Evolutionary conservation across 441 rosid species (phyloP), one percentile per base, ranked within the genome.

Genomic region (Adansonia rubrostipa): DNA sequence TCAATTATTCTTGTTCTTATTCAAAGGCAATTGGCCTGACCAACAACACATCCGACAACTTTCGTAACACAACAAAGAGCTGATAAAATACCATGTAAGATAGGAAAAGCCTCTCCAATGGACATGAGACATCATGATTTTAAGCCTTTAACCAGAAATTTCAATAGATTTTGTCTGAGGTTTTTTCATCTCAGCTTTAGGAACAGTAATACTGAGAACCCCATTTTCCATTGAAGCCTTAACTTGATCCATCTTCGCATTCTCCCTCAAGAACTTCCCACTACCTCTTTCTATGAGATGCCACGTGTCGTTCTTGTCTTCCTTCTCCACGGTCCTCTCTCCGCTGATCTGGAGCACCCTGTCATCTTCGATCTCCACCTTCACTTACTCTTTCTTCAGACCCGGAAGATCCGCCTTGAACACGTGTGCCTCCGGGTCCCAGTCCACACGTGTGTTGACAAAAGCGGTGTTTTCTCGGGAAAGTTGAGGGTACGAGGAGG

Each of bases 211-310:
- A 9, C 83, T 87, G 17, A 88, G 86, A 36, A 88, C 85, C 0
- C 87, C 91, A 78, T 82, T 84, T 77, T 85, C 88, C 86, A 88
- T 79, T 3, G 74, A 20, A 22, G 91, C 91, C 74, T 85, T 85
- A 54, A 88, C 79, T 72, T 84, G 20, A 10, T 87, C 88, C 83
- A 82, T 44, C 85, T 83, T 84, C 57, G 80, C 88, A 57, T 87
- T 82, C 78, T 79, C 87, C 64, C 87, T 68, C 45, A 71, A 10
- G 58, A 87, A 87, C 80, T 47, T 83, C 14, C 86, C 89, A 8
- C 82, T 80, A 77, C 87, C 82, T 56, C 89, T 78, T 81, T 89
- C 89, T 2, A 84, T 45, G 4, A 85, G 78, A 36, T 87, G 88
- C 88, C 90, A 87, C 10, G 81, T 87, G 5, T 80, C 87, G 53